A percentile compares a stretch with the other conserved stretches of the same genome.
Conservation (phyloP, 345 rosid species). For the Syzygium jambos region DNA sequence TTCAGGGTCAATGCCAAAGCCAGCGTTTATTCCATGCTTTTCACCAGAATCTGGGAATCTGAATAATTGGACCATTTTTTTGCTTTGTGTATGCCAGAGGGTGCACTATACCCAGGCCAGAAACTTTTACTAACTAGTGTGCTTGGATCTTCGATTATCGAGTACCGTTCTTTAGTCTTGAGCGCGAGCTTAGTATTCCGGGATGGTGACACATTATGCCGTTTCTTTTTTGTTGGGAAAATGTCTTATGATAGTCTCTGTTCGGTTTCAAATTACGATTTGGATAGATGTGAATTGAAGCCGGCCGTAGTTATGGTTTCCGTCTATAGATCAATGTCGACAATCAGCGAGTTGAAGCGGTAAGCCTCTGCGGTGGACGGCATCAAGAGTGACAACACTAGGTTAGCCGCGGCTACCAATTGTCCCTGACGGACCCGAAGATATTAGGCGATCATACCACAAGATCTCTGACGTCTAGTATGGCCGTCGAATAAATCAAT, state of each 20-base stretch:
- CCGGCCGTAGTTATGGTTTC: neutral
- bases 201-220: rapidly evolving
- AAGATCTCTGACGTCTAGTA: rapidly evolving
- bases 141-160: neutral
- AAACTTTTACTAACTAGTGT: neutral
- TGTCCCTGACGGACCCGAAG: no score
- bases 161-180: neutral
- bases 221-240: neutral
- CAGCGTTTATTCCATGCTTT: neutral
- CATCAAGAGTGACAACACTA: rapidly evolving
- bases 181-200: neutral
- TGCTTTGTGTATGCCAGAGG: neutral
- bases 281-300: neutral
- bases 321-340: rapidly evolving
- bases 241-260: neutral
- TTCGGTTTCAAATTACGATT: neutral
- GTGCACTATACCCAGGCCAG: neutral
- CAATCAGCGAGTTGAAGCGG: neutral
- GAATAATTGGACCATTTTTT: neutral
- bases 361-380: neutral
- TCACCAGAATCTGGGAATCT: neutral
- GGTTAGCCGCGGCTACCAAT: no score
- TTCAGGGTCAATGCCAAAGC: neutral
- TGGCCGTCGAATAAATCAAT: rapidly evolving
- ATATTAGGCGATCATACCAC: rapidly evolving